These are phyloP conservation scores for Murraya paniculata DNA, from an alignment of 345 rosid species.

Conservation along the genomic window DNA sequence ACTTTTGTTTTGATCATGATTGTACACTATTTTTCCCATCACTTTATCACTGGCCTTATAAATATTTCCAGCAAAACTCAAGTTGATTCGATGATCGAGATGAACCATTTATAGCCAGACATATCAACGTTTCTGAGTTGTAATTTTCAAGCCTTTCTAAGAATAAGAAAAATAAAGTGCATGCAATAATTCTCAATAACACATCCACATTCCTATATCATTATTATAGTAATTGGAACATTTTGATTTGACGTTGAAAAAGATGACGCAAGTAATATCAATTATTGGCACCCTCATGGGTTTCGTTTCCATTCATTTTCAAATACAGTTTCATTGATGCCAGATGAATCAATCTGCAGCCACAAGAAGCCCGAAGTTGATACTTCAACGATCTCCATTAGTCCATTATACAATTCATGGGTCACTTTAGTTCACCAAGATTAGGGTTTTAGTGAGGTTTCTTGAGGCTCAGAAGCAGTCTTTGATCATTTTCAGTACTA, in stretches of 20 bases:
- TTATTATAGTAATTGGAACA: conserved; percentile 9
- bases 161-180: not conserved
- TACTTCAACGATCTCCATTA: conserved; percentile 4
- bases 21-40: too few species aligned
- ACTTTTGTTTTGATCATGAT: too few species aligned
- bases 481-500: conserved; percentile 1
- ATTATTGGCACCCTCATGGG: conserved; percentile 16
- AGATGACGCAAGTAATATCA: not conserved
- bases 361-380: conserved; percentile 15
- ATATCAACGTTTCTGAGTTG: conserved; percentile 4
- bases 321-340: too few species aligned
- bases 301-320: conserved; percentile 16
- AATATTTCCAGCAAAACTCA: not conserved
- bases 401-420: not conserved
- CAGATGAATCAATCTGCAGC: conserved; percentile 17
- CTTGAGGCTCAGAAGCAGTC: conserved; percentile 1
- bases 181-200: not conserved
- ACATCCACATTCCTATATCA: not conserved
- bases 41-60: conserved; percentile 14
- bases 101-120: conserved; percentile 6
- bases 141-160: conserved; percentile 17
- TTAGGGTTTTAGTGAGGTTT: conserved; percentile 9
- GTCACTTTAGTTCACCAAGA: not conserved
- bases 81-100: not conserved
- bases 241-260: conserved; percentile 13